Conservation (phyloP, 2,329 filamentous ascomycete genomes). For the Cercospora berteroae region DNA sequence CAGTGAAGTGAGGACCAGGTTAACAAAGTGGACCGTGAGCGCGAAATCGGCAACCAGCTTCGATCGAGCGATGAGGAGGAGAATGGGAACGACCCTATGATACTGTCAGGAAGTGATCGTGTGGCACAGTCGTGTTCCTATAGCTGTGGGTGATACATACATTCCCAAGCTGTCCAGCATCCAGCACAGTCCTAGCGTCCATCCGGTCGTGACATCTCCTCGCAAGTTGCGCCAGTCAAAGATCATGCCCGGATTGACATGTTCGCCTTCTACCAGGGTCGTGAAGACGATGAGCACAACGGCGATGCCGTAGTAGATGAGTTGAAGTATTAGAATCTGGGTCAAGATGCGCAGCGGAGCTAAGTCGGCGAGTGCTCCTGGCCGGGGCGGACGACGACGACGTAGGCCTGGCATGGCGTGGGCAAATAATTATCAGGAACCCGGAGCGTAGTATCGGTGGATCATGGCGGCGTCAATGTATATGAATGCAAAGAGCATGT, state of each 20-base stretch:
- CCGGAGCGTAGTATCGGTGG: not conserved
- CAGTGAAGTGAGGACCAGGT: constrained; percentile 72
- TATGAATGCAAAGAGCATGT: not conserved
- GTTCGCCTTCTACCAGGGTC: constrained; percentile 62
- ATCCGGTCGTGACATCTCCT: constrained; percentile 67
- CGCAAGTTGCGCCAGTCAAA: constrained; percentile 63
- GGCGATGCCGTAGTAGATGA: constrained; percentile 63
- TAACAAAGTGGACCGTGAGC: constrained; percentile 79
- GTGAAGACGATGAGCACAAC: constrained; percentile 65
- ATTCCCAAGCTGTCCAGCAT: constrained; percentile 63
- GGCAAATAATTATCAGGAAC: not conserved
- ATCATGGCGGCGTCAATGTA: not conserved
- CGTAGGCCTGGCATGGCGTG: constrained; percentile 33
- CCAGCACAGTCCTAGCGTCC: constrained; percentile 68
- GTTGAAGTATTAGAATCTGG: constrained; percentile 64
- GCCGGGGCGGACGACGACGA: constrained; percentile 61
- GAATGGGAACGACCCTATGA: constrained; percentile 73
- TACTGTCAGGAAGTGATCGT: constrained; percentile 1
- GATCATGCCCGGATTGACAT: constrained; percentile 58
- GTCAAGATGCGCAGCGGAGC: constrained; percentile 65
- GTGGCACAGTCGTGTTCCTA: not conserved
- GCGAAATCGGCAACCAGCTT: constrained; percentile 96
- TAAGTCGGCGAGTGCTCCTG: constrained; percentile 65
- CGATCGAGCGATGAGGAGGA: constrained; percentile 79
- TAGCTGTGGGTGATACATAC: constrained; percentile 46